These are phyloP conservation scores for Chaetoscypha palmicola DNA, from an alignment of 2,329 filamentous ascomycete genomes.

Conservation along the genomic window DNA sequence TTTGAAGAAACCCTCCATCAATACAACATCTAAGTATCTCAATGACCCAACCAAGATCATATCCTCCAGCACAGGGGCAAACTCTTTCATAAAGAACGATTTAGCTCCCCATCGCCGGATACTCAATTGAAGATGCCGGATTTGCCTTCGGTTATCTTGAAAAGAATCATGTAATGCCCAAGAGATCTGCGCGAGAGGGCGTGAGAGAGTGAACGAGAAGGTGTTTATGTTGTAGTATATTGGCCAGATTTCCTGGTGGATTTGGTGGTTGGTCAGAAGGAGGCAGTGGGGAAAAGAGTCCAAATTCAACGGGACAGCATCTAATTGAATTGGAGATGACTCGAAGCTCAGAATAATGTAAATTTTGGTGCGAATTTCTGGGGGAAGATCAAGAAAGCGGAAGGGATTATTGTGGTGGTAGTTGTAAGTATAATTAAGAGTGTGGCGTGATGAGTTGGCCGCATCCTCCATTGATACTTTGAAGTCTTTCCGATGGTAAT, in stretches of 20 bases:
- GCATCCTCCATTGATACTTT: too few species aligned
- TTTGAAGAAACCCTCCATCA: not conserved
- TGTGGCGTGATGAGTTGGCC: too few species aligned
- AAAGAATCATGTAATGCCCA: slow-evolving; percentile 17
- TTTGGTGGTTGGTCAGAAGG: slow-evolving; percentile 22
- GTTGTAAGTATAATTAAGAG: too few species aligned
- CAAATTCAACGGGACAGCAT: too few species aligned
- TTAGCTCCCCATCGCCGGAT: slow-evolving; percentile 22
- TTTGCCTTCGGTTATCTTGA: slow-evolving; percentile 13
- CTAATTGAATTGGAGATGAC: too few species aligned
- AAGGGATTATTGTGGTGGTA: slow-evolving; percentile 13
- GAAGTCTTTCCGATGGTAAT: too few species aligned
- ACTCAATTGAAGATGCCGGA: slow-evolving; percentile 15
- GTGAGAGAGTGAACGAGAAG: slow-evolving; percentile 20
- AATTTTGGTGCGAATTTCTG: slow-evolving; percentile 26
- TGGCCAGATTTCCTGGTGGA: slow-evolving; percentile 24
- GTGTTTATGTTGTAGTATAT: slow-evolving; percentile 24
- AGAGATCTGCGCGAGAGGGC: too few species aligned
- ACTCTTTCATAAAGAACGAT: slow-evolving; percentile 15
- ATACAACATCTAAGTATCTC: slow-evolving; percentile 20
- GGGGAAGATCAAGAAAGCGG: slow-evolving; percentile 25
- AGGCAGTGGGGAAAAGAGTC: slow-evolving; percentile 21
- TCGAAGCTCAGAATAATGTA: slow-evolving; percentile 15
- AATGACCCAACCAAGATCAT: slow-evolving; percentile 26
- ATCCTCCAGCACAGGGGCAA: slow-evolving; percentile 20